phyloP scores from a whole-genome alignment of 805 yeast species.

The Saturnispora zaruensis region DNA sequence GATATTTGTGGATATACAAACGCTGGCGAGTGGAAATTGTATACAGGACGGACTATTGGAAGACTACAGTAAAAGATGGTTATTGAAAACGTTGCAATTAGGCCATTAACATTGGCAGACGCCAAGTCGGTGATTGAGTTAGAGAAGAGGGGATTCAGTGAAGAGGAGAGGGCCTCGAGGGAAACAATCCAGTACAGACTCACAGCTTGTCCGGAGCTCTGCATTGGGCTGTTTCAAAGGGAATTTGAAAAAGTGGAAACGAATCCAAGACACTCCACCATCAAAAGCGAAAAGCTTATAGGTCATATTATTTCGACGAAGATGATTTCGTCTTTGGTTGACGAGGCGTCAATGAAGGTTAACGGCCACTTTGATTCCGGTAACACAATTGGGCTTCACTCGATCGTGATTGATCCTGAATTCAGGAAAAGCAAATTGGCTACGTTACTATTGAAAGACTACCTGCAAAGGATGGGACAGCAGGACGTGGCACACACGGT shows the following conservation, averaged over 20 bases:
- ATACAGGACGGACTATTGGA: not conserved
- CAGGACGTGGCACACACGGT: conserved; percentile 79
- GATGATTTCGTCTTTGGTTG: conserved; percentile 38
- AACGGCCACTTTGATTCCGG: conserved; percentile 72
- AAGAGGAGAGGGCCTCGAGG: conserved; percentile 56
- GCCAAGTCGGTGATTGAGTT: conserved; percentile 49
- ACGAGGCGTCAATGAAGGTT: conserved; percentile 51
- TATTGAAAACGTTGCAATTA: conserved; percentile 27
- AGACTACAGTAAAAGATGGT: not conserved
- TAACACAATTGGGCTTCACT: conserved; percentile 69
- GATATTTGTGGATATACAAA: not conserved
- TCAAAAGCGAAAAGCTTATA: conserved; percentile 53
- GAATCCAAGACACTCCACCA: conserved; percentile 39
- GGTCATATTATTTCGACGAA: conserved; percentile 82
- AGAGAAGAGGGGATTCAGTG: conserved; percentile 64
- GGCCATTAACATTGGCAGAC: conserved; percentile 78
- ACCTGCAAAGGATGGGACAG: conserved; percentile 79
- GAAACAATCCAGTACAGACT: conserved; percentile 64
- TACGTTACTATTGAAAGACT: conserved; percentile 75
- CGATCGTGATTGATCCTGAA: conserved; percentile 66
- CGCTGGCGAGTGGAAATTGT: not conserved
- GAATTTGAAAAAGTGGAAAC: conserved; percentile 34
- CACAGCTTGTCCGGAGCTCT: conserved; percentile 77
- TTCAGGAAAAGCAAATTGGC: conserved; percentile 81
- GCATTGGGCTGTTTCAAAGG: conserved; percentile 80